These are phyloP conservation scores for Acacia melanoxylon DNA, from an alignment of 306 rosid species.

Conservation along the genomic window DNA sequence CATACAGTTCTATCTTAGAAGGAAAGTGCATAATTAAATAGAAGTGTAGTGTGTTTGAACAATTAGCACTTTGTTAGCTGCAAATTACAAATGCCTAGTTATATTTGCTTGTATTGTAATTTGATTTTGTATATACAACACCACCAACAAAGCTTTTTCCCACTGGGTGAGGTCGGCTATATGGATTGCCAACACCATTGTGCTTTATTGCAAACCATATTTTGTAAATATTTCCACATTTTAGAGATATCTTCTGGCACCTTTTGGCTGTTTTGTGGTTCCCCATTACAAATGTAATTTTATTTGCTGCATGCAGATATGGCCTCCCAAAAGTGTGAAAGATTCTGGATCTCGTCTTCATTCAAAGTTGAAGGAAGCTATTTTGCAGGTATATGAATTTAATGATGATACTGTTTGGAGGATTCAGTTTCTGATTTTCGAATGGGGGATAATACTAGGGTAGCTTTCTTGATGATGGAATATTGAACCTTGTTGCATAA, in stretches of 20 bases:
- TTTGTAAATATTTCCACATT: constrained; percentile 21
- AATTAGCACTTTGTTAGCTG: constrained; percentile 16
- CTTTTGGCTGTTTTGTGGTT: background rate
- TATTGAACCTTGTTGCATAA: constrained; percentile 15
- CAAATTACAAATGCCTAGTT: constrained; percentile 6
- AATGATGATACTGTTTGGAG: constrained; percentile 14
- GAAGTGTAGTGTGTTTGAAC: constrained; percentile 4
- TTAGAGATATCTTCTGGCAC: constrained; percentile 15
- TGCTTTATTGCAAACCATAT: background rate
- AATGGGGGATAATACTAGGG: constrained; percentile 19
- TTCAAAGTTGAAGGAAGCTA: constrained; percentile 90
- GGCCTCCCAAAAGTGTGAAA: constrained; percentile 97
- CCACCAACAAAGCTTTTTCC: no score
- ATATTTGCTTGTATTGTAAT: background rate
- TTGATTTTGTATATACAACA: background rate
- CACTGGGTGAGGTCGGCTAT: no score
- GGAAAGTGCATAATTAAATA: constrained; percentile 15
- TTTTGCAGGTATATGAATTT: constrained; percentile 65
- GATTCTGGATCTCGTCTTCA: constrained; percentile 92
- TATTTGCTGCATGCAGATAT: constrained; percentile 60
- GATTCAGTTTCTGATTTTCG: constrained; percentile 17
- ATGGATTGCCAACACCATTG: no score
- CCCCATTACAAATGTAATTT: constrained; percentile 13
- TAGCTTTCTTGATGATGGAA: constrained; percentile 21
- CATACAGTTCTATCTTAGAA: background rate